These are phyloP conservation scores for Skeletonema tropicum DNA, from an alignment of 108 stramenopile genomes.

Conservation along the genomic window DNA sequence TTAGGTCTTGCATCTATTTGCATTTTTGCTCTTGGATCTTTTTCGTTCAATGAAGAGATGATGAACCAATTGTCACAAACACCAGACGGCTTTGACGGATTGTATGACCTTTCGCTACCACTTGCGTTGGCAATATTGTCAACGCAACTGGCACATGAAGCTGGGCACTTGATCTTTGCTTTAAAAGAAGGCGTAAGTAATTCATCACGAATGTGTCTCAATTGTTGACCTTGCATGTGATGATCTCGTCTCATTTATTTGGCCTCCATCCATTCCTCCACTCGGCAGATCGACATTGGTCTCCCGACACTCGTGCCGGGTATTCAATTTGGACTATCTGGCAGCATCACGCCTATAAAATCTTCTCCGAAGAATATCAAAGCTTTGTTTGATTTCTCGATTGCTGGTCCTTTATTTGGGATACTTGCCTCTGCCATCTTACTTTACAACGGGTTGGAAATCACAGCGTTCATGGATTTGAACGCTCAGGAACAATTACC, in stretches of 20 bases:
- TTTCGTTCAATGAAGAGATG: constrained; percentile 55
- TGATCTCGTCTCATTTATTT: not conserved
- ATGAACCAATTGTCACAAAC: constrained; percentile 40
- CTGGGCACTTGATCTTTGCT: constrained; percentile 53
- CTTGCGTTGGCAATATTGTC: constrained; percentile 36
- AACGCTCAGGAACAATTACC: constrained; percentile 41
- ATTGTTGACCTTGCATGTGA: not conserved
- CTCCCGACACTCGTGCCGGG: constrained; percentile 62
- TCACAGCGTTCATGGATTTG: constrained; percentile 54
- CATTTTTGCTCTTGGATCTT: constrained; percentile 60
- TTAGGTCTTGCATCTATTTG: constrained; percentile 48
- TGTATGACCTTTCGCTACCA: constrained; percentile 48
- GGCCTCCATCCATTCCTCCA: not conserved
- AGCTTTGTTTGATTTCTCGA: constrained; percentile 67
- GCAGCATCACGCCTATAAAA: constrained; percentile 55
- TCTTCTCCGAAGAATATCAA: constrained; percentile 55
- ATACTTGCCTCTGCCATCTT: constrained; percentile 42
- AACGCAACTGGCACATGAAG: constrained; percentile 56
- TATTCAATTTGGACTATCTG: constrained; percentile 53
- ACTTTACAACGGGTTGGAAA: constrained; percentile 53
- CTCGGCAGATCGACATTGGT: constrained; percentile 43
- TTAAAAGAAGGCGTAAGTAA: constrained; percentile 59
- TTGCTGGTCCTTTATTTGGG: constrained; percentile 63
- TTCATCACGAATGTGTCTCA: not conserved
- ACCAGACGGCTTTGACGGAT: constrained; percentile 26